Evolutionary conservation across 1,139 yeast species (phyloP), one percentile per base, ranked within the genome.

Genomic region (Blastobotrys proliferans): DNA sequence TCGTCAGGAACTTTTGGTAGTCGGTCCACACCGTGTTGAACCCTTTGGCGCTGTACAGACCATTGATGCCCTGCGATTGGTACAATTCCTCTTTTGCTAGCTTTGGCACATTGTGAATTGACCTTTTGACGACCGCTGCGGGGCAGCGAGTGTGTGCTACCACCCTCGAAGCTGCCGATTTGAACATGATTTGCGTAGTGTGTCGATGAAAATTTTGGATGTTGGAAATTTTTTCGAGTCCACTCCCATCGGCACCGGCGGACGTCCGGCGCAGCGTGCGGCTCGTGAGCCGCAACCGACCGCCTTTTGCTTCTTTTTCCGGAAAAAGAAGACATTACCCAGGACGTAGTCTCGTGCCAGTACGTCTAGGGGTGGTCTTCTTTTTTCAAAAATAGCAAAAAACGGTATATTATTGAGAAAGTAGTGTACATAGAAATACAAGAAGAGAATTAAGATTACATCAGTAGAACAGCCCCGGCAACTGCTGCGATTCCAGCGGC

Each of bases 11-110:
- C 45, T 70, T 72, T 64, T 90, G 98, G 63, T 86, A 82, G 47
- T 88, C 84, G 4, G 69, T 66, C 97, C 97, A 92, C 4, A 88
- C 84, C 10, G 74, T 65, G 48, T 79, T 67, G 65, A 81, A 85
- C 21, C 90, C 95, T 44, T 70, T 60, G 2, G 83, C 64, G 13
- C 86, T 71, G 67, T 81, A 82, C 38, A 92, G 71, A 1, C 92
- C 92, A 38, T 78, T 75, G 43, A 90, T 76, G 18, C 95, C 95
- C 17, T 67, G 57, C 39, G 63, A 51, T 18, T 64, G 50, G 51
- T 69, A 74, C 24, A 53, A 48, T 3, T 62, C 66, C 40, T 71
- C 70, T 37, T 72, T 63, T 11, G 71, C 64, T 41, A 86, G 67
- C 44, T 56, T 66, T 3, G 95, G 95, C 4, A 82, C 84, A 1